Base-by-base conservation (phyloP, 2,329 filamentous ascomycete genomes). In the Aureobasidium sp. region DNA sequence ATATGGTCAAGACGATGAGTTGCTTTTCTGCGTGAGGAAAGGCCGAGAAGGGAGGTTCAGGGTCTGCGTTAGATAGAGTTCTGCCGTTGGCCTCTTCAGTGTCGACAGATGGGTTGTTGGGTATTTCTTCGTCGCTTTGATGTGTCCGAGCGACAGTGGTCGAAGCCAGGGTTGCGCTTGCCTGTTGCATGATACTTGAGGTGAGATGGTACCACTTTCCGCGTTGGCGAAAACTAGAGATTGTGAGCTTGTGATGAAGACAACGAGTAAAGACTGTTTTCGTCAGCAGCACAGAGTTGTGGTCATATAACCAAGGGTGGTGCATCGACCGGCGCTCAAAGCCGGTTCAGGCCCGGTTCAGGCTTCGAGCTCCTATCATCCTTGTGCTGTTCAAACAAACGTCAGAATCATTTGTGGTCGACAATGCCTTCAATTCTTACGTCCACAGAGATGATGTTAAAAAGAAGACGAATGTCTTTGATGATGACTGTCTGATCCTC, bases 1-100 rank as follows among this genome's bases (percentile, higher is more conserved):
- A 69, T 6, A 70, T 68, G 20, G 64, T 62, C 17, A 68, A 25
- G 36, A 72, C 64, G 41, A 70, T 71, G 62, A 70, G 69, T 22
- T 67, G 55, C 57, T 70, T 71, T 51, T 68, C 63, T 39, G 59
- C 62, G 5, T 61, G 62, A 9, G 62, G 68, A 63, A 70, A 71
- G 36, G 68, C 67, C 6, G 65, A 66, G 57, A 70, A 70, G 8
- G 69, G 68, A n/a, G 68, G 65, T 25, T 66, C 67, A 2, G 65
- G 64, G 7, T 47, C 29, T 17, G 42, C 9, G 9, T n/a, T 34
- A 36, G 41, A 8, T 36, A 27, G n/a, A 2, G 9, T 15, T 36
- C 22, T 25, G 2, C 20, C 27, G 4, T 9, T 12, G n/a, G 29
- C 14, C n/a, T 39, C 41, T 11, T 60, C 42, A 20, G 14, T n/a